These are phyloP conservation scores for Pleoardoris graminearum DNA, from an alignment of 2,329 filamentous ascomycete species.

Conservation along the genomic window DNA sequence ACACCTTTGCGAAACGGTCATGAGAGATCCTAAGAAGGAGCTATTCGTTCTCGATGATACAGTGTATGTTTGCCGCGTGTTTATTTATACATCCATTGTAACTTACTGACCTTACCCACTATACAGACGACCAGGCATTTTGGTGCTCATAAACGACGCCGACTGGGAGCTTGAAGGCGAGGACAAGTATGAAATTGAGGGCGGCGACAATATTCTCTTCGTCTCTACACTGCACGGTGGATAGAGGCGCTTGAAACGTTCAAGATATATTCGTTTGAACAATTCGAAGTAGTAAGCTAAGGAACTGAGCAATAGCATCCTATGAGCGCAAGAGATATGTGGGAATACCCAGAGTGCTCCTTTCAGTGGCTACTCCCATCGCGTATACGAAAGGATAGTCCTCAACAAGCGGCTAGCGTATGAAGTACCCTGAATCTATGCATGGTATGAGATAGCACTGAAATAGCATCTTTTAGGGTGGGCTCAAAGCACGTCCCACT, in stretches of 20 bases:
- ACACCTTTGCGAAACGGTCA: constrained; percentile 77
- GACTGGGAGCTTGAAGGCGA: constrained; percentile 99
- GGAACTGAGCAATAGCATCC: too few relatives aligned
- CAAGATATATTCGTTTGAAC: too few relatives aligned
- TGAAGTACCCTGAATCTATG: too few relatives aligned
- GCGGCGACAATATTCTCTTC: constrained; percentile 87
- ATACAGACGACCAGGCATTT: constrained; percentile 85
- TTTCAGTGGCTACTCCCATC: too few relatives aligned
- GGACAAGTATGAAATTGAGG: constrained; percentile 81
- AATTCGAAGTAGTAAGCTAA: too few relatives aligned
- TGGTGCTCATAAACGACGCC: constrained; percentile 95
- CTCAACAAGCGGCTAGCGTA: too few relatives aligned
- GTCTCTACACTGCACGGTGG: constrained; percentile 96
- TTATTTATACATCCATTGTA: not conserved
- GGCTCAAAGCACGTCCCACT: too few relatives aligned
- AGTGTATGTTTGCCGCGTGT: constrained; percentile 66
- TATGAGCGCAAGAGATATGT: too few relatives aligned
- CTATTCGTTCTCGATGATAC: constrained; percentile 86
- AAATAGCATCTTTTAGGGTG: too few relatives aligned
- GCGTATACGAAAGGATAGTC: too few relatives aligned
- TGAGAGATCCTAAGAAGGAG: constrained; percentile 83
- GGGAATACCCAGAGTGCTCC: too few relatives aligned
- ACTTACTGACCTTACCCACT: constrained; percentile 21
- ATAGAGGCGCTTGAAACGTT: not conserved
- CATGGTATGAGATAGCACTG: too few relatives aligned